Evolutionary conservation across 208 protist genomes (phyloP), one percentile per base, ranked within the genome.

Genomic region (Trypanosoma theileri): DNA sequence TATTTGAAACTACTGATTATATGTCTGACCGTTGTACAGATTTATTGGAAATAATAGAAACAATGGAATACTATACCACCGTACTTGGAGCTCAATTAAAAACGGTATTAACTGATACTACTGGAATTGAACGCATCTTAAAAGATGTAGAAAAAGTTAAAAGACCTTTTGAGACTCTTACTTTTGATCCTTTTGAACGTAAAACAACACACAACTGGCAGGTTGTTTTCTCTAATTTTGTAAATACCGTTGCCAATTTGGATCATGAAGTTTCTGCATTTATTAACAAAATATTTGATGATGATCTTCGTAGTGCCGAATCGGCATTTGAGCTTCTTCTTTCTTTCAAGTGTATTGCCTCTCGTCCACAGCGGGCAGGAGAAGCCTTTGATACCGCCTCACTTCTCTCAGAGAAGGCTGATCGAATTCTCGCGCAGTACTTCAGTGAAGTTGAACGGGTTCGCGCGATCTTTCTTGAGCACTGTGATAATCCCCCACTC

Each of bases 1-100:
- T 99, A 19, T 99, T 99, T 74, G 97, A 98, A 48, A 85, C 90
- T 14, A 99, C 98, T 10, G 91, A 98, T 78, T 99, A 99, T 92
- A 99, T 99, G 95, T 92, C 86, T 1, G 89, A 94, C 53, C 82
- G 92, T 51, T 99, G 98, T 85, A 91, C 84, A 1, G 96, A 99
- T 60, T 82, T 99, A 52, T 72, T 95, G 28, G 82, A 98, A 62
- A 88, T 99, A 9, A 88, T 97, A 53, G 80, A 97, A 51, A 97
- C 96, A 21, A 79, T 99, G 16, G 86, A 98, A 59, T 95, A 98
- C 80, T 99, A 99, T 85, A 93, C 96, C 24, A 95, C 89, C n/a
- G 96, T 99, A 42, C 85, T 99, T 28, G 97, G 97, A 21, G 81
- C 91, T 46, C 97, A 99, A 78, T 92, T 99, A 41, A 97, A 97